Evolutionary conservation across 257 asterid genomes (phyloP).

Genomic region (Nicotiana benthamiana): DNA sequence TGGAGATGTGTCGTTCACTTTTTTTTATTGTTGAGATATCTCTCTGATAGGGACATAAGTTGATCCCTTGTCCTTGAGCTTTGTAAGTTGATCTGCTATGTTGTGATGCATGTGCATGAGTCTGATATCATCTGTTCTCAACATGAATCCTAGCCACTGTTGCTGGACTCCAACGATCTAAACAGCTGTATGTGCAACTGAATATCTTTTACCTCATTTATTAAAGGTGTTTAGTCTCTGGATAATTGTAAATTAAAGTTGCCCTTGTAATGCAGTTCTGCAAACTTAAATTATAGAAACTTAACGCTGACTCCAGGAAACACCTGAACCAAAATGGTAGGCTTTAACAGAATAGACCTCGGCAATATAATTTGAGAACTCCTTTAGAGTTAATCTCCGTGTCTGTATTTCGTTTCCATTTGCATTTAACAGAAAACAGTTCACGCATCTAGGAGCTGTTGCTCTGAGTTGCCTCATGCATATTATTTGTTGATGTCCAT

Average conservation of each 20-base stretch:
- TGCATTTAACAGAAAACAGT: neutral
- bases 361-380: neutral
- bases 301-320: neutral
- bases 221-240: neutral
- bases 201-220: neutral
- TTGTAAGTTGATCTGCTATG: neutral
- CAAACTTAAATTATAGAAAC: neutral
- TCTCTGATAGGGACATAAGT: neutral
- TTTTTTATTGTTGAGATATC: neutral
- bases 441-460: neutral
- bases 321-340: neutral
- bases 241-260: neutral
- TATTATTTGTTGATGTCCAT: neutral
- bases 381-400: neutral
- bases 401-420: neutral
- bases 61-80: neutral
- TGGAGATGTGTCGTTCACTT: neutral
- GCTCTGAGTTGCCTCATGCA: neutral
- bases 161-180: neutral
- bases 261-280: neutral
- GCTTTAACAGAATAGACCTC: neutral
- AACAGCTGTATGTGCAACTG: neutral
- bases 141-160: neutral
- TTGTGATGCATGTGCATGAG: neutral
- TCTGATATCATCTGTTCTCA: neutral